Evolutionary conservation across 805 yeast genomes (phyloP).

Genomic region (Wickerhamomyces hampshirensis): DNA sequence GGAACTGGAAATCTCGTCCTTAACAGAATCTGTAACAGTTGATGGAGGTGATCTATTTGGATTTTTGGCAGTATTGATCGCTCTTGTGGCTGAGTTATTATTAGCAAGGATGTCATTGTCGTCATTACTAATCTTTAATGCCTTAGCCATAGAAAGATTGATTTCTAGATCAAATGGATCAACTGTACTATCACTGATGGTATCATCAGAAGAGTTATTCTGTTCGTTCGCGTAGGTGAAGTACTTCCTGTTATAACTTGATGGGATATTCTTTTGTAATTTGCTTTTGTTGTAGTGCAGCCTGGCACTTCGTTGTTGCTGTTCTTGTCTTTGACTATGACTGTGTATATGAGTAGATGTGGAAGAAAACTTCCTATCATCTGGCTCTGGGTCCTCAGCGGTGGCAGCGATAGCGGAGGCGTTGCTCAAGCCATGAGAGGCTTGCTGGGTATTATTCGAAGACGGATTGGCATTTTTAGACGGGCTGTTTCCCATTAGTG

Average conservation of each 20-base stretch:
- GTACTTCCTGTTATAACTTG: constrained; percentile 2
- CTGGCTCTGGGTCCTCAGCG: constrained; percentile 39
- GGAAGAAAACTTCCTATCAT: constrained; percentile 44
- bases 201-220: constrained; percentile 11
- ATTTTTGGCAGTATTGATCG: background rate
- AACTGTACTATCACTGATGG: constrained; percentile 5
- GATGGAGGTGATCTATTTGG: background rate
- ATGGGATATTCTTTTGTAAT: constrained; percentile 13
- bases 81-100: too few relatives aligned
- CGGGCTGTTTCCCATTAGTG: constrained; percentile 61
- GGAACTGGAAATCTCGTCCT: constrained; percentile 23
- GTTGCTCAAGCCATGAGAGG: constrained; percentile 26
- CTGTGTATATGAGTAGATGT: constrained; percentile 18
- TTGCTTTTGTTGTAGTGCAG: constrained; percentile 18
- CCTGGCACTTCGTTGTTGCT: constrained; percentile 16
- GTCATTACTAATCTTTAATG: constrained; percentile 17
- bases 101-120: background rate
- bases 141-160: constrained; percentile 30
- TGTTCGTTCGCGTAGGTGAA: constrained; percentile 17
- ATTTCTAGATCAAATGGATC: constrained; percentile 28
- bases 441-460: constrained; percentile 29
- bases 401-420: constrained; percentile 24
- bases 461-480: constrained; percentile 38
- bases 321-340: constrained; percentile 9
- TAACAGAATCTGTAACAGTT: background rate